Conservation (phyloP, 495 filamentous ascomycete genomes). For the Penicillium antarcticum region DNA sequence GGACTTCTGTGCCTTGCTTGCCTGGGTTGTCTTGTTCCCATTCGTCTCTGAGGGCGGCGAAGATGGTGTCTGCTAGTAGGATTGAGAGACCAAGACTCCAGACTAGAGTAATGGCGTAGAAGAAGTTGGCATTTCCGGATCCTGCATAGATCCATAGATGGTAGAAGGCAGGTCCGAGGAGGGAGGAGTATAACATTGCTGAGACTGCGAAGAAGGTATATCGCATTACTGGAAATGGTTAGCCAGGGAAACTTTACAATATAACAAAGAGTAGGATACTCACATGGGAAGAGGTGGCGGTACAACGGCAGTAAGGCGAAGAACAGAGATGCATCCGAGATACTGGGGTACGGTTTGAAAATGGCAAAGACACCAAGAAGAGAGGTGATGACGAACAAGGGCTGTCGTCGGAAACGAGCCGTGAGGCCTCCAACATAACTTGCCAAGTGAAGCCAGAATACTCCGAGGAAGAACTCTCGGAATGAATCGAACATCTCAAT, state of each 20-base stretch:
- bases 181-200: constrained; percentile 77
- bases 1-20: constrained; percentile 78
- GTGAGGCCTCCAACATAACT: constrained; percentile 84
- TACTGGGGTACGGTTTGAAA: constrained; percentile 94
- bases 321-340: constrained; percentile 81
- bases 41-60: constrained; percentile 86
- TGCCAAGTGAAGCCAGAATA: constrained; percentile 94
- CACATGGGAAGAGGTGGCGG: constrained; percentile 85
- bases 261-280: constrained; percentile 28
- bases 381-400: constrained; percentile 76
- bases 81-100: constrained; percentile 88
- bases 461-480: constrained; percentile 91
- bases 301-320: constrained; percentile 83
- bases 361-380: constrained; percentile 84
- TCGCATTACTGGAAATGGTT: constrained; percentile 65
- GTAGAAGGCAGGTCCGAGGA: constrained; percentile 93
- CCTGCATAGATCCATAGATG: constrained; percentile 98
- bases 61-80: constrained; percentile 78
- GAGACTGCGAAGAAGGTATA: constrained; percentile 85
- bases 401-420: constrained; percentile 75
- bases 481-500: constrained; percentile 99
- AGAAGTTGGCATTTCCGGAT: constrained; percentile 97
- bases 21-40: constrained; percentile 92
- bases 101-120: constrained; percentile 97
- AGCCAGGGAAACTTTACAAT: constrained; percentile 1